Evolutionary conservation across 225 moss, liverwort and hornwort genomes (phyloP).

Genomic region (Bryoerythrophyllum caledonicum): DNA sequence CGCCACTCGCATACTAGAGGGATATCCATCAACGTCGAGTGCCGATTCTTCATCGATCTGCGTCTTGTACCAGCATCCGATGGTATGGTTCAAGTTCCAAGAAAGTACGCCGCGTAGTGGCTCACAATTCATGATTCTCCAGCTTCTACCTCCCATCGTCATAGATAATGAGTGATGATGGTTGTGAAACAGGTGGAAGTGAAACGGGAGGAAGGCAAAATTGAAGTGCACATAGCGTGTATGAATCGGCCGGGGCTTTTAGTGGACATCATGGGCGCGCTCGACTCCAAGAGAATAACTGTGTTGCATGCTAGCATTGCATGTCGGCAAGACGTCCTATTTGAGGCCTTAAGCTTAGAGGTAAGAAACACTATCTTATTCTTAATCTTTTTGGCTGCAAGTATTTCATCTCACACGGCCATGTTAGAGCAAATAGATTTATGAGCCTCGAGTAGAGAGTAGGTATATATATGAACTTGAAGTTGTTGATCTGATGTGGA

Average conservation of each 20-base stretch:
- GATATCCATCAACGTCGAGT: conserved; percentile 12
- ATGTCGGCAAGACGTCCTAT: conserved; percentile 35
- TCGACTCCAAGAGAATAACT: conserved; percentile 45
- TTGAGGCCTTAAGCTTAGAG: conserved; percentile 46
- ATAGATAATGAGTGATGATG: background rate
- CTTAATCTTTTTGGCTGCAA: background rate
- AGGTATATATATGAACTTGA: too few species aligned
- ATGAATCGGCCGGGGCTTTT: conserved; percentile 50
- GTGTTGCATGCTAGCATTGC: conserved; percentile 47
- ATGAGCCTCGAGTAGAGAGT: too few species aligned
- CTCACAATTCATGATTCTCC: background rate
- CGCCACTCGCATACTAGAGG: conserved; percentile 5
- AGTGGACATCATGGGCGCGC: conserved; percentile 39
- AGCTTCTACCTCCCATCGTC: background rate
- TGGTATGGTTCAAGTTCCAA: conserved; percentile 29
- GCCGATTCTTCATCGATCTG: conserved; percentile 4
- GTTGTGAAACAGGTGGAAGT: conserved; percentile 44
- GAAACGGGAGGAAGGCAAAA: conserved; percentile 42
- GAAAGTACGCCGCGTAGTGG: background rate
- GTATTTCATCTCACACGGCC: background rate
- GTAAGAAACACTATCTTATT: conserved; percentile 18
- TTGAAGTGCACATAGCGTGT: conserved; percentile 45
- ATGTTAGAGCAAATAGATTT: too few species aligned
- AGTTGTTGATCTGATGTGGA: too few species aligned
- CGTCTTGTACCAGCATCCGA: conserved; percentile 38